These are phyloP conservation scores for Aspergillus luchuensis DNA, from an alignment of 2,329 filamentous ascomycete species.

Conservation along the genomic window DNA sequence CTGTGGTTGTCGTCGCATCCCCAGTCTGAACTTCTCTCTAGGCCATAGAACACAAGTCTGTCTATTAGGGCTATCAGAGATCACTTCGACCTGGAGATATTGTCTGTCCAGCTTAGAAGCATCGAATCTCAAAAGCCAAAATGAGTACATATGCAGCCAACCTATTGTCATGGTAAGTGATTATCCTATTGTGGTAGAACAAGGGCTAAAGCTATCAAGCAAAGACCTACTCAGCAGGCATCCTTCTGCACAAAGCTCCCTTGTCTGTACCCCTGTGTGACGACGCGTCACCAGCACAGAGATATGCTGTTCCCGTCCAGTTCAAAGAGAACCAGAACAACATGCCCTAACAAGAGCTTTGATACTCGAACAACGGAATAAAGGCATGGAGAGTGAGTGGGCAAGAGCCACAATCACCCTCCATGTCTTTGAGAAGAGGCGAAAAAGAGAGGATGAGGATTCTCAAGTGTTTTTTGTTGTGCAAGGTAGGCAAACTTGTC, in stretches of 20 bases:
- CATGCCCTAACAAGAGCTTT: neutral
- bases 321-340: neutral
- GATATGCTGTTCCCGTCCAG: neutral
- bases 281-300: neutral
- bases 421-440: neutral
- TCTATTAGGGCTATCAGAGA: neutral
- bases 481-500: slow-evolving; percentile 10
- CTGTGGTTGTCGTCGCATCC: neutral
- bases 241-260: neutral
- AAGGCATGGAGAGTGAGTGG: neutral
- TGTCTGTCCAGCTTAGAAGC: neutral
- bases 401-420: neutral
- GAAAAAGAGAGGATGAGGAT: neutral
- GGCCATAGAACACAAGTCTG: neutral
- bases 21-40: neutral
- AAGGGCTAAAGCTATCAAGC: neutral
- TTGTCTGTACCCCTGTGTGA: neutral
- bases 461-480: neutral
- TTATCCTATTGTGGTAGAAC: neutral
- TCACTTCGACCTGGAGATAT: neutral
- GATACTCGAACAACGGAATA: neutral
- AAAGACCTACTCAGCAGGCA: neutral
- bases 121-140: too few species aligned
- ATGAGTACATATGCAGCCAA: neutral
- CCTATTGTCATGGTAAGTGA: neutral